Base-by-base conservation (phyloP, 805 yeast species). In the Diddensiella transvaalensis region DNA sequence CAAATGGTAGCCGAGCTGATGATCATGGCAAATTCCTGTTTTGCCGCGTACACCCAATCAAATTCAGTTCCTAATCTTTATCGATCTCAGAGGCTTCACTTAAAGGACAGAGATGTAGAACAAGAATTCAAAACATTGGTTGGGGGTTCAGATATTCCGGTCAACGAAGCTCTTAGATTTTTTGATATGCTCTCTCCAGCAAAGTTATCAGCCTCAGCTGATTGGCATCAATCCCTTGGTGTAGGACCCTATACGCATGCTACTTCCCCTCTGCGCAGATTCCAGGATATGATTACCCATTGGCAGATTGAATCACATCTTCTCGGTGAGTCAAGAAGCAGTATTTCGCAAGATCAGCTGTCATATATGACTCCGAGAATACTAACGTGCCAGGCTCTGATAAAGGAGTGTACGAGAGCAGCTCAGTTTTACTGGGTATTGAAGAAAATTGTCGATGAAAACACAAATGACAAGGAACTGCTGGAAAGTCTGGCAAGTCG, bases 221-320 rank as follows among this genome's bases (percentile, higher is more conserved):
- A 57, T 0, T 60, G 58, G 0, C 96, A 89, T 65, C 69, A 72
- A 19, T 78, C 85, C 54, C 65, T 88, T 29, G 95, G 90, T 2
- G 65, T 86, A 5, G 63, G 66, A 0, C 62, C 68, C 3, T 88
- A 90, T 59, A 73, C 84, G 3, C 85, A 87, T 17, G 83, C 86
- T 5, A 90, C 98, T 0, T 89, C 97, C 0, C 98, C 99, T 1
- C 70, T 93, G 54, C 74, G 98, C 62, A 72, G 98, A 54, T 85
- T 78, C 55, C 82, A 85, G 4, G 98, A 91, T 63, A 65, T 89
- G 51, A 63, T 89, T 5, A 83, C 83, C 59, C 97, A 90, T 59
- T 78, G 90, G 79, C 91, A 85, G 58, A 53, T 87, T 1, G 83
- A 80, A 47, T 61, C 78, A 1, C 63, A 60, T 46, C 48, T 82